Conservation (phyloP, 2,329 filamentous ascomycete genomes). For the Calonectria pseudoturangicola region DNA sequence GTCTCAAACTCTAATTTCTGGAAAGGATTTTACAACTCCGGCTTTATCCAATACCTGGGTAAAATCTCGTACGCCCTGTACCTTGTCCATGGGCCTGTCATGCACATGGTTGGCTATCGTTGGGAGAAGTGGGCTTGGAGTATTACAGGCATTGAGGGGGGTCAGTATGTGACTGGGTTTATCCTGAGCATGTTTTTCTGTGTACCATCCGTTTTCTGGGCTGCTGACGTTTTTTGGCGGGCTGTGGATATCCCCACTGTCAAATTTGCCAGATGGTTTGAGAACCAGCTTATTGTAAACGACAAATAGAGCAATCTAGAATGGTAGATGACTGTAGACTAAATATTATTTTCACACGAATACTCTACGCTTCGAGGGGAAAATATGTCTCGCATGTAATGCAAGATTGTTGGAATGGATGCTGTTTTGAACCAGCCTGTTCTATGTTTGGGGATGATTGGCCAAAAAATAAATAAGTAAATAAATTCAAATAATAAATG, state of each 20-base stretch:
- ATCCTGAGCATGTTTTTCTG: conserved; percentile 66
- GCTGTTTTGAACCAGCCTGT: too few species aligned
- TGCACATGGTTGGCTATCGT: conserved; percentile 72
- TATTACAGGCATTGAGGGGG: conserved; percentile 67
- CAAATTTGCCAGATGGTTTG: conserved; percentile 74
- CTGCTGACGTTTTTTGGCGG: conserved; percentile 74
- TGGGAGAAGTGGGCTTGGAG: conserved; percentile 69
- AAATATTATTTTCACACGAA: background rate
- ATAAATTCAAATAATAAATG: too few species aligned
- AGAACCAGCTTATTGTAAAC: conserved; percentile 63
- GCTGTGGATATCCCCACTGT: conserved; percentile 74
- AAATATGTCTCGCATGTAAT: background rate
- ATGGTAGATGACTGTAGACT: background rate
- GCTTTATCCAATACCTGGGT: conserved; percentile 74
- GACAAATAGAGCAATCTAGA: conserved; percentile 41
- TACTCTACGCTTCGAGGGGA: background rate
- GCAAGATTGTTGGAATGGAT: too few species aligned
- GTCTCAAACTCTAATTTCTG: conserved; percentile 68
- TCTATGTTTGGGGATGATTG: too few species aligned
- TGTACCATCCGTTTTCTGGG: conserved; percentile 72
- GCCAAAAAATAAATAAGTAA: too few species aligned
- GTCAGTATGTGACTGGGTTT: conserved; percentile 68
- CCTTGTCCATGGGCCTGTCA: conserved; percentile 75
- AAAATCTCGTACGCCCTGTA: conserved; percentile 77
- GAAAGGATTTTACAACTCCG: conserved; percentile 70